These are phyloP conservation scores for Fusarium siculi DNA, from an alignment of 2,329 filamentous ascomycete species.

Conservation along the genomic window DNA sequence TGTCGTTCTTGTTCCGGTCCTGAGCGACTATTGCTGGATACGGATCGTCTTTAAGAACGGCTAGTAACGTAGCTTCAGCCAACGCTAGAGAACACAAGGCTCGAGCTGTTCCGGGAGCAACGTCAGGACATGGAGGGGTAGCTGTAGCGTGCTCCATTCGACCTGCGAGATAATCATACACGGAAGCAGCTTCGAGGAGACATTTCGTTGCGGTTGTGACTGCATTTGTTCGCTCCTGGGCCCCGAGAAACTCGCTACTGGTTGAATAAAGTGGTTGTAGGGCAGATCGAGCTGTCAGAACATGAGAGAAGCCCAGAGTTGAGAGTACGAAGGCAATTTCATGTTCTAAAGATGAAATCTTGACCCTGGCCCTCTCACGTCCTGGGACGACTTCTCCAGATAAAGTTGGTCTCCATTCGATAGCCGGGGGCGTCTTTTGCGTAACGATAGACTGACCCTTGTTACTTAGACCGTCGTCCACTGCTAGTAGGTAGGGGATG, in stretches of 20 bases:
- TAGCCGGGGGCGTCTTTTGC: conserved; percentile 67
- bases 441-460: conserved; percentile 59
- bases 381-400: conserved; percentile 71
- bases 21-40: conserved; percentile 87
- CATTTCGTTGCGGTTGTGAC: conserved; percentile 80
- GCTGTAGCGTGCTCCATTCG: conserved; percentile 59
- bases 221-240: conserved; percentile 74
- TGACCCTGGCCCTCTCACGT: conserved; percentile 73
- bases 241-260: conserved; percentile 66
- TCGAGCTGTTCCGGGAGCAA: conserved; percentile 62
- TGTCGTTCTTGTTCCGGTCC: conserved; percentile 82
- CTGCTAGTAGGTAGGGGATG: conserved; percentile 82
- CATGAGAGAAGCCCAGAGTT: conserved; percentile 79
- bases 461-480: conserved; percentile 77
- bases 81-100: conserved; percentile 75
- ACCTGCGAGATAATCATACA: conserved; percentile 77
- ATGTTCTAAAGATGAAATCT: conserved; percentile 79
- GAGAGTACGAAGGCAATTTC: conserved; percentile 84
- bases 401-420: conserved; percentile 89
- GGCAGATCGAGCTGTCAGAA: conserved; percentile 75
- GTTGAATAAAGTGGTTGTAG: conserved; percentile 79
- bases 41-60: conserved; percentile 93
- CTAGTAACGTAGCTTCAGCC: conserved; percentile 89
- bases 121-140: conserved; percentile 62
- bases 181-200: conserved; percentile 80